Base-by-base conservation (phyloP, 352 stramenopile species). In the Pythium oligandrum region DNA sequence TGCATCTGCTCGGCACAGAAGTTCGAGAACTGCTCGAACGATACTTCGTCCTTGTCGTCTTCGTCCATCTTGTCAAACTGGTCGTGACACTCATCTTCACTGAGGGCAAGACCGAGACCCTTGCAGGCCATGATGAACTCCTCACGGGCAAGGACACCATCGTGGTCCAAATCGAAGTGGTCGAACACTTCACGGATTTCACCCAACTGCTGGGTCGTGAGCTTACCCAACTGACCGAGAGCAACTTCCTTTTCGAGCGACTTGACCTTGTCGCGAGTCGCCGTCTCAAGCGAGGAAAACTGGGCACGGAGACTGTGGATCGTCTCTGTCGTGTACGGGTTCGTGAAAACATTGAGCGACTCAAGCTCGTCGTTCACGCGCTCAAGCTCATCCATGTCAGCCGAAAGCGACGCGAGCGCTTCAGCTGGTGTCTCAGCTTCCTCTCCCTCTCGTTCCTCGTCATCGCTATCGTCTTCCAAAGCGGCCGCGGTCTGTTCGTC, bases 61-160 rank as follows among this genome's bases (percentile, higher is more conserved):
- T 75, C 66, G 59, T 93, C 85, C 33, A 93, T 75, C 68, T 90
- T 90, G 66, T 93, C 84, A 44, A 96, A 96, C 64, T 86, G 75
- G 57, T 90, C 75, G 64, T 95, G 85, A 63, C 85, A 92, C 35
- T 95, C 86, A 50, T 95, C 80, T 43, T 96, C 85, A 46, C 81
- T 92, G 44, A 96, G 63, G 55, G 73, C 85, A 51, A 96, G 63
- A 35, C 88, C 88, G 30, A 95, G 78, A 42, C 77, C 88, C 63
- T 93, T 93, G 71, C 86, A 95, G 10, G 85, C 88, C 78, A 95
- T 95, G 66, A 92, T 94, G 43, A 96, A 95, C 61, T 96, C 88
- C 30, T 93, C 83, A 31, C 88, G 83, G 32, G 81, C 83, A 9
- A 96, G 66, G 33, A 90, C 81, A 50, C 84, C 80, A 51, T 94